phyloP scores from a whole-genome alignment of 108 stramenopile genomes.

The Discostella pseudostelligera region DNA sequence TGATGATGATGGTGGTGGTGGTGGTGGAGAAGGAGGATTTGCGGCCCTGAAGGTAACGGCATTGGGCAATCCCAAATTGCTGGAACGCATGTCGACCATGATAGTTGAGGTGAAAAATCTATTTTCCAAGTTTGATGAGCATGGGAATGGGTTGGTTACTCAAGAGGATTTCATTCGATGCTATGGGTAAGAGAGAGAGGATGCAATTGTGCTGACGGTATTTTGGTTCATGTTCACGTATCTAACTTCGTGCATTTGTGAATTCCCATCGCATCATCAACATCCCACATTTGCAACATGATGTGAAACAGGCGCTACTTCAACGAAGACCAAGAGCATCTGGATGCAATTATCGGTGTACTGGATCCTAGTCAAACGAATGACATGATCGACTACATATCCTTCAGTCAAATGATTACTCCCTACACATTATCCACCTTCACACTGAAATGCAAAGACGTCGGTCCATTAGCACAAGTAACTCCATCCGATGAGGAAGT shows the following conservation, averaged over 20 bases:
- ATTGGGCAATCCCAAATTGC: conserved; percentile 85
- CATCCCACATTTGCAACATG: too few relatives aligned
- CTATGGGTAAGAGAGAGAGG: conserved; percentile 16
- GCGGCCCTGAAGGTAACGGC: conserved; percentile 96
- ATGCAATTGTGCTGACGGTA: too few relatives aligned
- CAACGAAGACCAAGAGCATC: conserved; percentile 36
- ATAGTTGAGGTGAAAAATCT: conserved; percentile 70
- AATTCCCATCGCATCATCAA: neutral
- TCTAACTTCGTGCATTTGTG: neutral
- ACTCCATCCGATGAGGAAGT: conserved; percentile 84
- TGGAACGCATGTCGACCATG: conserved; percentile 81
- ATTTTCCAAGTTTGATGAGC: conserved; percentile 67
- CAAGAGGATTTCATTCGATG: conserved; percentile 65
- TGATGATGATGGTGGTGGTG: too few relatives aligned
- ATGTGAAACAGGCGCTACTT: conserved; percentile 17
- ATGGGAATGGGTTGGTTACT: conserved; percentile 52
- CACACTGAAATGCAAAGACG: conserved; percentile 48
- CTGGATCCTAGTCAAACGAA: conserved; percentile 57
- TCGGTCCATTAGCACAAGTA: conserved; percentile 71
- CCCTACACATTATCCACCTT: conserved; percentile 58
- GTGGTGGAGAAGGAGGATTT: conserved; percentile 54
- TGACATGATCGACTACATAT: conserved; percentile 78
- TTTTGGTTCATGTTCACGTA: neutral
- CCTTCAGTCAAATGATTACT: conserved; percentile 67
- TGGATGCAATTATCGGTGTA: conserved; percentile 51